Base-by-base conservation (phyloP, 2,329 filamentous ascomycete genomes). In the Penicillium sp. region DNA sequence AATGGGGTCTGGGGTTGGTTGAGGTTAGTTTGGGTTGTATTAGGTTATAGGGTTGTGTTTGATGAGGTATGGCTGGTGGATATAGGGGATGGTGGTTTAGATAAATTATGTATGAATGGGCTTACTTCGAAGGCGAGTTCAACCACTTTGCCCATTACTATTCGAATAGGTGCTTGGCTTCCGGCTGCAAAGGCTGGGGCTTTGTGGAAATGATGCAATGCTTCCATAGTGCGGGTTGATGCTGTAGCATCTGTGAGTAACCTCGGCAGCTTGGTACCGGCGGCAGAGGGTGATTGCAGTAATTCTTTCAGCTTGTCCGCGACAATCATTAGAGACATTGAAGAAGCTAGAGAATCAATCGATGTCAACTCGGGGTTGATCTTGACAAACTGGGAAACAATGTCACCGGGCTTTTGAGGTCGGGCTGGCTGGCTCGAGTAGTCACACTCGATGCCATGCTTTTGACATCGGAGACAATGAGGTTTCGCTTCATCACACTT, bases 401-500 rank as follows among this genome's bases (percentile, higher is more conserved):
- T 46, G 6, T 56, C 42, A 33, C 59, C 59, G 12, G 36, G 37
- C 3, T 52, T 51, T 36, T 41, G 26, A 14, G 51, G 25, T 11
- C 12, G 50, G 17, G 35, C 31, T 7, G 50, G 40, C 36, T 49
- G 52, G 30, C 59, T 42, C 2, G 60, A 57, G 57, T 73, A 73
- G 38, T 64, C 63, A 51, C 71, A 74, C 10, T 66, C 61, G 36
- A 69, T 55, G 4, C 65, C 62, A 55, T 69, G 64, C 42, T 68
- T 67, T 33, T 68, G 59, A 50, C 70, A 73, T 48, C 65, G 69
- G 12, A 63, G 31, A 48, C 71, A 74, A 45, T 61, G 49, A 4
- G 70, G 70, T 49, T 69, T 71, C 2, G 63, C 62, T 59, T 73
- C 70, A 50, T 74, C 70, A 36, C 71, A 73, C 71, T 74, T 44